Evolutionary conservation across 1,284 basidiomycete species (phyloP), one percentile per base, ranked within the genome.

Genomic region (Lignosus rhinocerotis): DNA sequence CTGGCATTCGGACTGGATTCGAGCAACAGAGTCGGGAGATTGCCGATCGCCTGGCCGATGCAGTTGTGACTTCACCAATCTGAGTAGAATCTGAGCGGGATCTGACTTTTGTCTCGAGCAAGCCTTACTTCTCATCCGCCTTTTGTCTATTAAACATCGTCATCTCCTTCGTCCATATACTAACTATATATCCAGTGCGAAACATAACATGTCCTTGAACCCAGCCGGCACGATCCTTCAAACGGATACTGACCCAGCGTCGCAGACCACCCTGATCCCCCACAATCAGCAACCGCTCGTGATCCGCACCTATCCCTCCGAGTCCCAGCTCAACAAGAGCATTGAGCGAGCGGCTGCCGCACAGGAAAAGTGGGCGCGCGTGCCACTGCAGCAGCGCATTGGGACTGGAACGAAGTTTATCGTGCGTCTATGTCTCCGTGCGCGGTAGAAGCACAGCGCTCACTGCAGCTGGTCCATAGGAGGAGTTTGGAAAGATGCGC

Each of bases 351-450:
- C 90, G 3, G 80, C 81, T 41, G 75, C 76, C 4, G 91, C 91
- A 0, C 91, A 94, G 74, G 87, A 84, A 69, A 67, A 74, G 38
- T 96, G 94, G 94, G 79, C 76, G 52, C 81, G 82, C 61, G 80
- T 86, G 1, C 75, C 90, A 0, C 73, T 97, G 16, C 74, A 84
- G 47, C 84, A 94, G 48, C 81, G 93, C 30, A 84, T 95, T 48
- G 80, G 78, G 34, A 86, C 94, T 46, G 90, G 90, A 6, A 73
- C 79, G 56, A 87, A 83, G 67, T 96, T 94, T 74, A 85, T 93
- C 69, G 92, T 92, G 62, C 61, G 80, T 60, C 34, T 11, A 31
- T 9, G 9, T 45, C 43, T 25, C 16, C 32, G 39, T 47, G n/a
- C 17, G 32, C 31, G 32, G 21, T 32, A 38, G 10, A 30, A 32